A percentile compares a stretch with the other conserved stretches of the same genome.
Evolutionary conservation across 2,329 filamentous ascomycete species (phyloP).

Genomic region (Sclerotinia minor): DNA sequence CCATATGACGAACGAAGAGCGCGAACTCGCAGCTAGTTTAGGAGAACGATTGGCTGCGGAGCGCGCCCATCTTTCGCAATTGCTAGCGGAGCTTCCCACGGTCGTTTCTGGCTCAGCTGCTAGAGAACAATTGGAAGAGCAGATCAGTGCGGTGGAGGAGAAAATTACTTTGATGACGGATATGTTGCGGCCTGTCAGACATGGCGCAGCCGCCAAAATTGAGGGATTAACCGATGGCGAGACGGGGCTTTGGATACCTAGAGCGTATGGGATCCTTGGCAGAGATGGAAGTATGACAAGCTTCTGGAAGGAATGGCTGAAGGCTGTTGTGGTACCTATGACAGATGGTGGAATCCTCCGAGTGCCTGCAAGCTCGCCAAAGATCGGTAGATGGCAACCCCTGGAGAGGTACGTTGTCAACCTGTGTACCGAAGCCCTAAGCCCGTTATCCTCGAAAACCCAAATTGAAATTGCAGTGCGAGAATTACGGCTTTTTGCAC

Average conservation of each 20-base stretch:
- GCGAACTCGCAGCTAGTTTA: constrained; percentile 87
- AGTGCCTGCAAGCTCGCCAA: constrained; percentile 84
- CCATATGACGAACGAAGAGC: constrained; percentile 87
- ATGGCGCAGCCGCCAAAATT: constrained; percentile 94
- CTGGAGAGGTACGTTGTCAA: constrained; percentile 97
- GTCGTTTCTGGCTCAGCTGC: constrained; percentile 77
- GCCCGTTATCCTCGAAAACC: constrained; percentile 88
- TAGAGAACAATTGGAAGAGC: constrained; percentile 83
- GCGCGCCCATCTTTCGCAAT: constrained; percentile 83
- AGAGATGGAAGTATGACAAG: constrained; percentile 78
- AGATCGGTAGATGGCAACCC: constrained; percentile 91
- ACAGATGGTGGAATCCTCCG: constrained; percentile 79
- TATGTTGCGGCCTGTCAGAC: constrained; percentile 84
- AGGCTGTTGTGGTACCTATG: constrained; percentile 94
- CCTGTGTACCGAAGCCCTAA: constrained; percentile 90
- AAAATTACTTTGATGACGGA: constrained; percentile 98
- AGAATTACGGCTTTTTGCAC: constrained; percentile 86
- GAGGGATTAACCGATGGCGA: constrained; percentile 94
- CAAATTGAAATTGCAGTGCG: constrained; percentile 90
- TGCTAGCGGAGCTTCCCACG: constrained; percentile 79
- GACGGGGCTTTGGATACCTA: constrained; percentile 91
- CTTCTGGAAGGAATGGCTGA: constrained; percentile 99
- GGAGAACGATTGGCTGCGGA: constrained; percentile 85
- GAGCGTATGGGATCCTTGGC: constrained; percentile 90
- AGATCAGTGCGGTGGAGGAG: constrained; percentile 94